Evolutionary conservation across 495 filamentous ascomycete genomes (phyloP).

Genomic region (Penicillium diatomitis): DNA sequence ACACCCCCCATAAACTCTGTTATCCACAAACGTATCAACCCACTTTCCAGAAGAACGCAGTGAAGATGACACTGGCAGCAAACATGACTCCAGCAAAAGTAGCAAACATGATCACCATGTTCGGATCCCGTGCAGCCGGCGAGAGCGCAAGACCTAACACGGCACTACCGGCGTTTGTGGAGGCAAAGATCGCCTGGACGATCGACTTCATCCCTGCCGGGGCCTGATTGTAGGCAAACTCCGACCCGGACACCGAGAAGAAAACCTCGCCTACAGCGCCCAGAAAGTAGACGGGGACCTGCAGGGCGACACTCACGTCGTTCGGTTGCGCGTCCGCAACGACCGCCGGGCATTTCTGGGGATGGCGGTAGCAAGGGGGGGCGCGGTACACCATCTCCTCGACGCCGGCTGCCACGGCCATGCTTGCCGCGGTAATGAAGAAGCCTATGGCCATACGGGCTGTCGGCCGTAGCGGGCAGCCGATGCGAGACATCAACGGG

Average conservation of each 20-base stretch:
- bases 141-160: slow-evolving; percentile 20
- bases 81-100: background rate
- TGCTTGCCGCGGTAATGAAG: too few species aligned
- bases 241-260: slow-evolving; percentile 40
- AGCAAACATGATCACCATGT: slow-evolving; percentile 11
- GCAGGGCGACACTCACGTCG: slow-evolving; percentile 41
- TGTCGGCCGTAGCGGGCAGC: too few species aligned
- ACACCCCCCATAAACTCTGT: too few species aligned
- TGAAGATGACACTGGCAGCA: background rate
- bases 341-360: too few species aligned
- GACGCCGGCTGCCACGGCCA: too few species aligned
- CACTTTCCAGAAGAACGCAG: too few species aligned
- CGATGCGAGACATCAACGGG: too few species aligned
- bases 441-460: too few species aligned
- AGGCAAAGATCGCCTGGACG: slow-evolving; percentile 18
- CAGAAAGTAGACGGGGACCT: slow-evolving; percentile 47
- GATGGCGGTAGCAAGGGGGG: too few species aligned
- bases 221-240: slow-evolving; percentile 34
- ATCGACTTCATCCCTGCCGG: slow-evolving; percentile 24
- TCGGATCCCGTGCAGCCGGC: slow-evolving; percentile 21
- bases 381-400: too few species aligned
- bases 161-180: slow-evolving; percentile 14
- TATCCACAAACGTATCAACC: too few species aligned
- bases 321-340: too few species aligned
- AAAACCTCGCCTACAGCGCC: slow-evolving; percentile 52